These are phyloP conservation scores for Aquanectria penicillioides DNA, from an alignment of 2,329 filamentous ascomycete species.

Conservation along the genomic window DNA sequence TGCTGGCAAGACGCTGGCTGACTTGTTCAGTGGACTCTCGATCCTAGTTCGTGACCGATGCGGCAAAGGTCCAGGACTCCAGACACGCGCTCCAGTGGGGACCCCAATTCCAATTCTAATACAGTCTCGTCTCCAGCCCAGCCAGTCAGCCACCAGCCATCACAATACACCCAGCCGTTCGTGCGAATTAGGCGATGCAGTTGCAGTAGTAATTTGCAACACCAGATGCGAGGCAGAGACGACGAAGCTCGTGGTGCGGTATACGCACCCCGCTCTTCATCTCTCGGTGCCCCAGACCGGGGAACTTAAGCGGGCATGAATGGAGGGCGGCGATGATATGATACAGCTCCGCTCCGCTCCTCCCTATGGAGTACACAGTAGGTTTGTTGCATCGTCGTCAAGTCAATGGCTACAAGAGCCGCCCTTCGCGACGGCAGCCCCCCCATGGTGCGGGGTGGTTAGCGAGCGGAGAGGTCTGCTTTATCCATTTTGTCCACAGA, in stretches of 20 bases:
- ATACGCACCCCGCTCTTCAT: conserved; percentile 18
- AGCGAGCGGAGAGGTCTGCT: background rate
- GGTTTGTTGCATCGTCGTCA: conserved; percentile 6
- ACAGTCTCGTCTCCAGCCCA: conserved; percentile 9
- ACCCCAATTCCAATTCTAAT: conserved; percentile 5
- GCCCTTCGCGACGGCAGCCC: conserved; percentile 35
- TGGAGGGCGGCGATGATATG: conserved; percentile 11
- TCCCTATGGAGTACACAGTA: too few species aligned
- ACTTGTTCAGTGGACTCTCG: conserved; percentile 27
- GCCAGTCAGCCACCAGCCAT: conserved; percentile 9
- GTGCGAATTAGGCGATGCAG: conserved; percentile 29
- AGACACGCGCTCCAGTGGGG: conserved; percentile 25
- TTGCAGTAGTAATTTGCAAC: conserved; percentile 7
- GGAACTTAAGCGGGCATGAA: conserved; percentile 4
- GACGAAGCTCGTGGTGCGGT: conserved; percentile 5
- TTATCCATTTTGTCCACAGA: conserved; percentile 1
- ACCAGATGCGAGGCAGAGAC: conserved; percentile 4
- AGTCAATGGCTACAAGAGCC: conserved; percentile 28
- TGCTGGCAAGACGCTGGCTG: conserved; percentile 33
- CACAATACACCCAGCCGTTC: conserved; percentile 18
- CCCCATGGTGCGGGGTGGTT: conserved; percentile 14
- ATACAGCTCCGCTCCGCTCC: conserved; percentile 21
- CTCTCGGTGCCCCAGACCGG: conserved; percentile 5
- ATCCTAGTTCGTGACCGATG: conserved; percentile 23
- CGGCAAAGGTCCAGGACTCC: conserved; percentile 14